Conservation (phyloP, 73 alveolate genomes). For the Breviolum minutum region DNA sequence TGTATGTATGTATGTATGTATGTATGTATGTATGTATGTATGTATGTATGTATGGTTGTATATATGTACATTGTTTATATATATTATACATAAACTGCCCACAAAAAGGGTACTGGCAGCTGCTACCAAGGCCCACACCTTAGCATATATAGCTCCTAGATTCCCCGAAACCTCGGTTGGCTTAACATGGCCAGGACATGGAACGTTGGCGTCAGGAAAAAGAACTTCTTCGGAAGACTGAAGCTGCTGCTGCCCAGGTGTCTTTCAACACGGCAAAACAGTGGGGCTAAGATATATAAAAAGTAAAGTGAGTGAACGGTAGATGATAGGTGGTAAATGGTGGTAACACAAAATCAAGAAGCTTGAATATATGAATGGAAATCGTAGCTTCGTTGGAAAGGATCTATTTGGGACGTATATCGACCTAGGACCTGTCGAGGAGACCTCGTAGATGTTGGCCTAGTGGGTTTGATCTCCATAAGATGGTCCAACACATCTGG, state of each 20-base stretch:
- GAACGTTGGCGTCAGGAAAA: conserved; percentile 11
- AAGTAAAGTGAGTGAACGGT: neutral
- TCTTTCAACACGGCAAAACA: neutral
- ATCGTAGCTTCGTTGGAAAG: neutral
- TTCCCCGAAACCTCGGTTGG: neutral
- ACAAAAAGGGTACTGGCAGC: neutral
- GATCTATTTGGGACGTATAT: neutral
- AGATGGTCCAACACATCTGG: too few species aligned
- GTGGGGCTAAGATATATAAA: neutral
- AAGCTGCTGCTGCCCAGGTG: conserved; percentile 12
- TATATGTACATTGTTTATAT: too few species aligned
- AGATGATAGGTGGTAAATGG: neutral
- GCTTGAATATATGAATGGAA: neutral
- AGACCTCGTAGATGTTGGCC: neutral
- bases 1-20: too few species aligned
- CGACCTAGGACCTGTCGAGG: neutral
- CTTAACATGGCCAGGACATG: conserved; percentile 1
- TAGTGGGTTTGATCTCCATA: too few species aligned
- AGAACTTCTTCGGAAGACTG: neutral
- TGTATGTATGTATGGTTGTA: too few species aligned
- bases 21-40: too few species aligned
- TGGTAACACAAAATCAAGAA: neutral
- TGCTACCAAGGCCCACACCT: neutral
- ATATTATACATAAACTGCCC: neutral
- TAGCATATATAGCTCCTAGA: neutral